Base-by-base conservation (phyloP, 2,329 filamentous ascomycete species). In the Botrytis medusae region DNA sequence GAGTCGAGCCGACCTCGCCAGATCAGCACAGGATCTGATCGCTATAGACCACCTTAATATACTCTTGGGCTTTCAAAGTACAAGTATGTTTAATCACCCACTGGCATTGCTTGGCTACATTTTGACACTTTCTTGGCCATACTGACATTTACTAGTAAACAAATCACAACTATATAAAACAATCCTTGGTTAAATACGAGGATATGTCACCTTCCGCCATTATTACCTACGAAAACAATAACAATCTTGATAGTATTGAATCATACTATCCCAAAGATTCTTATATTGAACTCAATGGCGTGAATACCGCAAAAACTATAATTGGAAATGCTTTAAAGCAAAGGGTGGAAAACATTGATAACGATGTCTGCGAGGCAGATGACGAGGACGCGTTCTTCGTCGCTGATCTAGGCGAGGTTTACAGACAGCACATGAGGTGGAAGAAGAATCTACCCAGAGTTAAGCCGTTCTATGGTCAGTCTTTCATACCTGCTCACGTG, bases 341-440 rank as follows among this genome's bases (percentile, higher is more conserved):
- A 80, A 94, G 93, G 78, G 92, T 97, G 77, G 89, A 93, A 81
- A 88, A 86, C 80, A 91, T 99, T 82, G 91, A 99, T 85, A 90
- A 93, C 80, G 93, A 98, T 82, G 87, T 87, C 79, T 99, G 96
- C 85, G 92, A 93, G 77, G 90, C 94, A 69, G 96, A 96, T 78
- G 96, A 97, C 73, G 96, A 99, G 85, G 96, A 98, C 84, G 92
- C 96, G 74, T 99, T 99, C 85, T 99, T 97, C 84, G 95, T 99
- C 79, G 95, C 94, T 80, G 96, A 99, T 86, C 90, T 99, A 81
- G 96, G 96, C 84, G 94, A 98, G 86, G 93, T 99, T 82, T 99
- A 99, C 85, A 94, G 96, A 84, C 96, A 99, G 89, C 95, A 98
- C 81, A 86, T 98, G 83, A 93, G 95, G 84, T 99, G 96, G 96